phyloP scores from a whole-genome alignment of 345 rosid genomes.

The Aethionema arabicum region DNA sequence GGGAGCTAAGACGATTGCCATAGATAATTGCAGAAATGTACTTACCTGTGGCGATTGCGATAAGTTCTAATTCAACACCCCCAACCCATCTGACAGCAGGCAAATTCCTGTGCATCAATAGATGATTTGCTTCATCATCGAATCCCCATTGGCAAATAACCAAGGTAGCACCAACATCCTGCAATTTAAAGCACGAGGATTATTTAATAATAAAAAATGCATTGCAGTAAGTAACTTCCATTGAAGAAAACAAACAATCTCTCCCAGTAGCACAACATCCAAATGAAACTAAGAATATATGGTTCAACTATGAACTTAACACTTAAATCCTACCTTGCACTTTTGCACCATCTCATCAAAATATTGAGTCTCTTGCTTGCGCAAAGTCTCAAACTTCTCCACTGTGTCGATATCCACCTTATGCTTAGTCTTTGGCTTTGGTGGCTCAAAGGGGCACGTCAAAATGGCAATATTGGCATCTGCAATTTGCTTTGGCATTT shows the following conservation, averaged over 20 bases:
- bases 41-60: conserved; percentile 95
- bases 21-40: conserved; percentile 3
- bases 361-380: conserved; percentile 86
- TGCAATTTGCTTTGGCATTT: conserved; percentile 91
- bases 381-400: conserved; percentile 91
- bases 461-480: conserved; percentile 94
- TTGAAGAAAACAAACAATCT: not conserved
- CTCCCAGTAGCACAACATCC: not conserved
- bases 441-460: conserved; percentile 99
- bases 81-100: conserved; percentile 99
- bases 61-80: conserved; percentile 96
- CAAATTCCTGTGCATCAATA: conserved; percentile 86
- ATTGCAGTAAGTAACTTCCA: not conserved
- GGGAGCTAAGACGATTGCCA: not conserved
- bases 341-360: conserved; percentile 96
- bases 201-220: not conserved
- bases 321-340: conserved; percentile 60
- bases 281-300: not conserved
- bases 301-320: not conserved
- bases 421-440: conserved; percentile 98
- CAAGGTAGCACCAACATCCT: conserved; percentile 97
- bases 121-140: conserved; percentile 98
- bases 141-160: conserved; percentile 99
- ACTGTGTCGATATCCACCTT: conserved; percentile 98
- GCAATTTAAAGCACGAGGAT: conserved; percentile 24